Percentiles rank a stretch among this genome's conserved stretches.
phyloP scores from a whole-genome alignment of 306 rosid genomes.

The Albizia julibrissin region DNA sequence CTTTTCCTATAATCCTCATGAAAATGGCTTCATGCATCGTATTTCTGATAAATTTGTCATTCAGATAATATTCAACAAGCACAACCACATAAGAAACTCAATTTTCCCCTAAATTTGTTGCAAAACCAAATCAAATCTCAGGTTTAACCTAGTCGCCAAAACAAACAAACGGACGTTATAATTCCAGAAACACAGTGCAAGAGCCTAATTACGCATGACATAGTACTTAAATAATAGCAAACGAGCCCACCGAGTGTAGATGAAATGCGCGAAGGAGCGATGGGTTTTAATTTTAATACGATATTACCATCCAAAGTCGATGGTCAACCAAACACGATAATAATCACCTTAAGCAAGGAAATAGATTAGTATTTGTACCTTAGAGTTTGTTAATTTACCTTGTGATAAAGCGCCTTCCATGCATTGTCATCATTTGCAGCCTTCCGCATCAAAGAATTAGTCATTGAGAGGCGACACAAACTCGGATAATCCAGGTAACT shows the following conservation, averaged over 20 bases:
- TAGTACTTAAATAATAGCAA: background rate
- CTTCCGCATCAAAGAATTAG: conserved; percentile 90
- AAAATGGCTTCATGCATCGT: background rate
- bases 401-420: conserved; percentile 96
- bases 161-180: background rate
- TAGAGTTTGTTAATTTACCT: conserved; percentile 51
- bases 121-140: background rate
- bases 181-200: background rate
- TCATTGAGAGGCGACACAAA: conserved; percentile 93
- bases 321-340: background rate
- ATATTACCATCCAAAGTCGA: conserved; percentile 1
- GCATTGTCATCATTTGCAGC: conserved; percentile 99
- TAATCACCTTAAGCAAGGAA: background rate
- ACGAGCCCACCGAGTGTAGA: background rate
- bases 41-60: background rate
- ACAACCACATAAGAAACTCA: background rate
- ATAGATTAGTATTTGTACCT: background rate
- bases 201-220: background rate
- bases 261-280: background rate
- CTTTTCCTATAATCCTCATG: conserved; percentile 6
- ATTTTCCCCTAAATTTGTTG: background rate
- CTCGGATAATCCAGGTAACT: conserved; percentile 98
- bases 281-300: background rate
- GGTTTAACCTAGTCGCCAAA: background rate
- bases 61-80: background rate